A percentile compares a stretch with the other conserved stretches of the same genome.
Conservation (phyloP, 805 yeast genomes). For the Saccharomycopsis fibuligera region DNA sequence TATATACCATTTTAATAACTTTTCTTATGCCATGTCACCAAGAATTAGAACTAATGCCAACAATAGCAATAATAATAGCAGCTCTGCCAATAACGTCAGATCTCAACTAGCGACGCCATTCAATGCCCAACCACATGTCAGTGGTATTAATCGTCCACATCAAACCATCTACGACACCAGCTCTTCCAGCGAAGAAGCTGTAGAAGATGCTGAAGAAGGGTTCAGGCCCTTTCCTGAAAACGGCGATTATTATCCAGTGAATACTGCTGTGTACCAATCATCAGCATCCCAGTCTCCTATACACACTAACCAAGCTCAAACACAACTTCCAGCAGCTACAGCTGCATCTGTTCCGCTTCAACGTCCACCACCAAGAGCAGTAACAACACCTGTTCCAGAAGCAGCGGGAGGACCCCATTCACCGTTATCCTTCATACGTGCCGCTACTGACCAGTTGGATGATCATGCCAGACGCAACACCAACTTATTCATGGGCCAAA, state of each 20-base stretch:
- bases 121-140: neutral
- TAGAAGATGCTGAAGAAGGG: slow-evolving; percentile 18
- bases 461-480: neutral
- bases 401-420: neutral
- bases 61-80: neutral
- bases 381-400: neutral
- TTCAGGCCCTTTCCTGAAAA: slow-evolving; percentile 18
- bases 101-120: slow-evolving; percentile 9
- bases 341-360: no score
- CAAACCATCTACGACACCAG: neutral
- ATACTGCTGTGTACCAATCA: neutral
- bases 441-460: slow-evolving; percentile 1
- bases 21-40: slow-evolving; percentile 3
- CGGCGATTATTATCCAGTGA: slow-evolving; percentile 6
- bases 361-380: neutral
- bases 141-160: neutral
- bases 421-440: neutral
- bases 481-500: neutral
- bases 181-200: slow-evolving; percentile 17
- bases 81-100: neutral
- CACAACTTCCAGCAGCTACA: no score
- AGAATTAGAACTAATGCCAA: neutral
- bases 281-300: no score
- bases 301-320: no score
- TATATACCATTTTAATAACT: slow-evolving; percentile 8